Evolutionary conservation across 129 eudicot genomes (phyloP).

Genomic region (Flaveria bidentis): DNA sequence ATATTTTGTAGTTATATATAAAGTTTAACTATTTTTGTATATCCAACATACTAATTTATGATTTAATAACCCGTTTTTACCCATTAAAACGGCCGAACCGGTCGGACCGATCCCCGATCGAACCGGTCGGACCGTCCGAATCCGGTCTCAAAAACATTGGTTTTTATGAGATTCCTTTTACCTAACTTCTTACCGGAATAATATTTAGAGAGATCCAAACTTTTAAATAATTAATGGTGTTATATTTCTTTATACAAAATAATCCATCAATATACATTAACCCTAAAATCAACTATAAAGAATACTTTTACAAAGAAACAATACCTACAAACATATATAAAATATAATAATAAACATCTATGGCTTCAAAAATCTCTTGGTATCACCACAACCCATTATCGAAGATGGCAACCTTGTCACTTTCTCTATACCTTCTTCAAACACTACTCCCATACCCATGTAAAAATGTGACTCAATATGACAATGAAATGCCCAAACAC

Average conservation of each 20-base stretch:
- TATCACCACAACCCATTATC: conserved; percentile 81
- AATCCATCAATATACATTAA: neutral
- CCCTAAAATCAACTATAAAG: neutral
- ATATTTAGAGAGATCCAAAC: neutral
- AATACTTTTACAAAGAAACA: neutral
- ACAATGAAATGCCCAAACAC: conserved; percentile 94
- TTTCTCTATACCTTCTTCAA: conserved; percentile 75
- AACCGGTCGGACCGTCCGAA: no score
- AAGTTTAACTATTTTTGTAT: no score
- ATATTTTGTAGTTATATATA: no score
- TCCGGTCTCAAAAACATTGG: no score
- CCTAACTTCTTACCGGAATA: no score
- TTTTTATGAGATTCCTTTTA: no score
- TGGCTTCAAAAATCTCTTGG: conserved; percentile 48
- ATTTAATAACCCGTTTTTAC: no score
- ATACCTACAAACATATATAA: neutral
- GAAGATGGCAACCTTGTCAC: conserved; percentile 61
- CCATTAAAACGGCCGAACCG: no score
- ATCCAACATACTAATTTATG: no score
- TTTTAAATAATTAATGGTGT: neutral
- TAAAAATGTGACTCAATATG: conserved; percentile 84
- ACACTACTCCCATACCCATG: conserved; percentile 91
- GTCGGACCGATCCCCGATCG: no score
- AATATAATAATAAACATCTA: conserved; percentile 15
- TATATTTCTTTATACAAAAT: neutral